Evolutionary conservation across 2,329 filamentous ascomycete genomes (phyloP).

Genomic region (Pseudogymnoascus sp.): DNA sequence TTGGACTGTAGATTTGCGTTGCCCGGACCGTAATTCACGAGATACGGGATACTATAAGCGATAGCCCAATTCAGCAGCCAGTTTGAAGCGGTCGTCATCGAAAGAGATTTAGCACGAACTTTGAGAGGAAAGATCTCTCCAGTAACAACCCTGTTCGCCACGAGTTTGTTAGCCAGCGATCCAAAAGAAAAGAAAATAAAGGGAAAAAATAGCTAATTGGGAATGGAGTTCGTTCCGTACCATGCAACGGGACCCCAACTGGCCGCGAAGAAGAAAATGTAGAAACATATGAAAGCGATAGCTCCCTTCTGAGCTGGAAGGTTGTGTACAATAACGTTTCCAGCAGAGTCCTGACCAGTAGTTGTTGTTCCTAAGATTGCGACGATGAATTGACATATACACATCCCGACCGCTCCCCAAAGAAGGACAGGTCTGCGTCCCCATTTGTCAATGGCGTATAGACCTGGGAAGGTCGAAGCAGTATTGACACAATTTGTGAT

Average conservation of each 20-base stretch:
- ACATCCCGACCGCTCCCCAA: conserved; percentile 68
- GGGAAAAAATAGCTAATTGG: neutral
- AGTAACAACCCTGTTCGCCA: conserved; percentile 54
- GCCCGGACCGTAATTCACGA: conserved; percentile 59
- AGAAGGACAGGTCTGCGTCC: conserved; percentile 67
- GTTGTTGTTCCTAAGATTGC: conserved; percentile 54
- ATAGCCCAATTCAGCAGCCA: conserved; percentile 76
- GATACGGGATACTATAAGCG: conserved; percentile 70
- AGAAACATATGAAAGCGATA: conserved; percentile 57
- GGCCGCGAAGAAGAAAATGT: conserved; percentile 72
- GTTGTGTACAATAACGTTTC: conserved; percentile 42
- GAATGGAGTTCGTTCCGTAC: conserved; percentile 23
- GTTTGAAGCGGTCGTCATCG: conserved; percentile 66
- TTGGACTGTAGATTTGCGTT: conserved; percentile 62
- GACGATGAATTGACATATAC: conserved; percentile 54
- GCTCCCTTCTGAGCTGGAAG: conserved; percentile 46
- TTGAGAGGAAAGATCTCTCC: conserved; percentile 64
- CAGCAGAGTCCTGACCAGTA: conserved; percentile 39
- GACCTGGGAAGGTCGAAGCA: conserved; percentile 63
- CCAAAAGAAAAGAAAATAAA: neutral
- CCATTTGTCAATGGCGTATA: conserved; percentile 67
- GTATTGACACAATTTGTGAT: conserved; percentile 74
- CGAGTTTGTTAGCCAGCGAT: conserved; percentile 14
- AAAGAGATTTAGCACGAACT: conserved; percentile 66
- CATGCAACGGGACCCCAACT: conserved; percentile 71